These are phyloP conservation scores for Exophiala calicioides DNA, from an alignment of 2,329 filamentous ascomycete species.

Conservation along the genomic window DNA sequence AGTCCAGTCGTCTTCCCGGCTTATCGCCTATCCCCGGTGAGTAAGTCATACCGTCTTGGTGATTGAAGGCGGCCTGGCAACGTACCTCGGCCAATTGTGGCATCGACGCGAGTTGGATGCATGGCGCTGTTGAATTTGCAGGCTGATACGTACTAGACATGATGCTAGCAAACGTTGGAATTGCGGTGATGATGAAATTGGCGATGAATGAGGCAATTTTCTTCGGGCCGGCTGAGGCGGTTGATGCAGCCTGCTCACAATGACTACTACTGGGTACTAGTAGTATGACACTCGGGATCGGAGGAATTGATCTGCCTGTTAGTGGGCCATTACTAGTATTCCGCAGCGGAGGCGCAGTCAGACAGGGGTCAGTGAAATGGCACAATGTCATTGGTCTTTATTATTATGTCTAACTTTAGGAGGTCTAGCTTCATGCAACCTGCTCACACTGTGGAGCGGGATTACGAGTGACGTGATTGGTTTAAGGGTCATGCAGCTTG, in stretches of 20 bases:
- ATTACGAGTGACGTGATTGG: neutral
- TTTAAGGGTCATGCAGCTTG: conserved; percentile 1
- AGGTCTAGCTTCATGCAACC: neutral
- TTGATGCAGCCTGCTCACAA: conserved; percentile 10
- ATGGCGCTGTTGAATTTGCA: conserved; percentile 1
- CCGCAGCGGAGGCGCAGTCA: neutral
- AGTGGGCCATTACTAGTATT: too few species aligned
- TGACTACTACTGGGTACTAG: too few species aligned
- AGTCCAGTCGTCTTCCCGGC: conserved; percentile 10
- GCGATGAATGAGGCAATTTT: conserved; percentile 2
- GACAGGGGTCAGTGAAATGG: neutral
- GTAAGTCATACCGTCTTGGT: conserved; percentile 1
- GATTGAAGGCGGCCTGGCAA: conserved; percentile 2
- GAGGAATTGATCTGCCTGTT: neutral
- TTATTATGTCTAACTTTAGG: neutral
- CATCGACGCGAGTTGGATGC: conserved; percentile 4
- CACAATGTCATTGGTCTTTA: neutral
- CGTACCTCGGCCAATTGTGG: conserved; percentile 11
- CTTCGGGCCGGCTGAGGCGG: neutral
- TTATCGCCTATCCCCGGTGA: conserved; percentile 6
- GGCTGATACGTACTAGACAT: conserved; percentile 4
- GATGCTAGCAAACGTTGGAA: conserved; percentile 1
- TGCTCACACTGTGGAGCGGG: neutral
- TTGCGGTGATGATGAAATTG: conserved; percentile 10
- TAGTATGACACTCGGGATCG: neutral